Conservation (phyloP, 2,329 filamentous ascomycete genomes). For the Cladosporium cucumerinum region DNA sequence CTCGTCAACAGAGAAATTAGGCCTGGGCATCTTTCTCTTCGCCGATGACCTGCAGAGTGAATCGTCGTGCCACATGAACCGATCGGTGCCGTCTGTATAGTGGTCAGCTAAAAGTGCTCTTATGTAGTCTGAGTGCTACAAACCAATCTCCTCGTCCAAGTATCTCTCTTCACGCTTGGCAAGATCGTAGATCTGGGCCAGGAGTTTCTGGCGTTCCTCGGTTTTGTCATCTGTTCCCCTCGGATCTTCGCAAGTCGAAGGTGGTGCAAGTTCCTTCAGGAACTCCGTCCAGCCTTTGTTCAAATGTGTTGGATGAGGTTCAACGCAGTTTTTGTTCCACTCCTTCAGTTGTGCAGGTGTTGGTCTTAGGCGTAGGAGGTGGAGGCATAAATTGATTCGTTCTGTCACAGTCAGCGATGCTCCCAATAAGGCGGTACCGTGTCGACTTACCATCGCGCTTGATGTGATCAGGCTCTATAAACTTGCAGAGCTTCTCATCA, state of each 20-base stretch:
- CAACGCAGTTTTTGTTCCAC: constrained; percentile 27
- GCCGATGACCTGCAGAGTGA: not conserved
- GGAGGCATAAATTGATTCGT: constrained; percentile 30
- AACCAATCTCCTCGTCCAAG: constrained; percentile 20
- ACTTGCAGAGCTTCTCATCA: constrained; percentile 48
- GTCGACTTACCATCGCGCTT: constrained; percentile 58
- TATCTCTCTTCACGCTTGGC: constrained; percentile 23
- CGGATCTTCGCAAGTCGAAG: constrained; percentile 28
- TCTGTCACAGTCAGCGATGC: constrained; percentile 24
- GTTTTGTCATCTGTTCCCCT: constrained; percentile 20
- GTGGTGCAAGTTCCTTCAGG: constrained; percentile 27
- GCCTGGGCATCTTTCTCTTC: not conserved
- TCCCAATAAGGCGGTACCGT: not conserved
- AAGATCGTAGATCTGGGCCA: constrained; percentile 23
- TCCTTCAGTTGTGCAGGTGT: constrained; percentile 26
- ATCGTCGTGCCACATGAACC: not conserved
- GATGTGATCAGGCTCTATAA: constrained; percentile 72
- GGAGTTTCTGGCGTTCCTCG: constrained; percentile 15
- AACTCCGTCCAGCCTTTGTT: constrained; percentile 32
- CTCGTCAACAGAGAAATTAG: not conserved
- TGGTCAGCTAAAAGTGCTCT: constrained; percentile 16
- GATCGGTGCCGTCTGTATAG: constrained; percentile 18
- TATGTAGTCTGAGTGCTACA: not conserved
- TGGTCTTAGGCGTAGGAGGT: constrained; percentile 32
- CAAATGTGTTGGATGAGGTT: constrained; percentile 26